Evolutionary conservation across 2,329 filamentous ascomycete genomes (phyloP).

Genomic region (Dissoconium aciculare): DNA sequence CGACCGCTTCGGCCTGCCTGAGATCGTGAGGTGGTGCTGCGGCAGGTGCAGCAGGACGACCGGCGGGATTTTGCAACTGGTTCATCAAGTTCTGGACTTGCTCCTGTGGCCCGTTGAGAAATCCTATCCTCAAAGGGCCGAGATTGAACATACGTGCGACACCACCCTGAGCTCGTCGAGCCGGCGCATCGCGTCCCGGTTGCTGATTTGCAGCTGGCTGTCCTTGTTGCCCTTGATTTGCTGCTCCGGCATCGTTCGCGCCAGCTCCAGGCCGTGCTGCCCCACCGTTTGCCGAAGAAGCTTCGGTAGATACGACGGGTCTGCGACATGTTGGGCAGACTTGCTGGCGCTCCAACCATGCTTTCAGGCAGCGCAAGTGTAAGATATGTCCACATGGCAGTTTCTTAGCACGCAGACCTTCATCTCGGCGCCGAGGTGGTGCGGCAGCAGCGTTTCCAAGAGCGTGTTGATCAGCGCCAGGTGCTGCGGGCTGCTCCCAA

Average conservation of each 20-base stretch:
- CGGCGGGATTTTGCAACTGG: constrained; percentile 17
- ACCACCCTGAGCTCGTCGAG: constrained; percentile 22
- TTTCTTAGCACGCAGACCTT: constrained; percentile 82
- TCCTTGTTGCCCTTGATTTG: constrained; percentile 5
- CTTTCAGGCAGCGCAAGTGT: constrained; percentile 85
- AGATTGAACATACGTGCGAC: constrained; percentile 46
- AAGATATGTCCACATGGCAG: constrained; percentile 91
- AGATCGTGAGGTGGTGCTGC: constrained; percentile 9
- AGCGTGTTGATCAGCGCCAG: constrained; percentile 6
- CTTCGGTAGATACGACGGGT: constrained; percentile 41
- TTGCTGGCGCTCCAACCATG: constrained; percentile 94
- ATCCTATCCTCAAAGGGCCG: constrained; percentile 59
- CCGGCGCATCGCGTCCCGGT: constrained; percentile 24
- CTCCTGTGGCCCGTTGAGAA: constrained; percentile 41
- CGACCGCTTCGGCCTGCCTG: constrained; percentile 20
- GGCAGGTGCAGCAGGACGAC: constrained; percentile 4
- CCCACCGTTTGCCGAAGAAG: constrained; percentile 7
- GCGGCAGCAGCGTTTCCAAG: constrained; percentile 12
- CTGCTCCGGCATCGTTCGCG: constrained; percentile 5
- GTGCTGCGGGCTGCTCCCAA: constrained; percentile 43
- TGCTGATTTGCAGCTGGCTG: constrained; percentile 9
- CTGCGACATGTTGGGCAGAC: constrained; percentile 89
- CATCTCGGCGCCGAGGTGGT: constrained; percentile 42
- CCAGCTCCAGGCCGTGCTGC: constrained; percentile 8
- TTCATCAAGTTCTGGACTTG: constrained; percentile 30